phyloP scores from a whole-genome alignment of 805 yeast species.

The Ogataea methanolica region DNA sequence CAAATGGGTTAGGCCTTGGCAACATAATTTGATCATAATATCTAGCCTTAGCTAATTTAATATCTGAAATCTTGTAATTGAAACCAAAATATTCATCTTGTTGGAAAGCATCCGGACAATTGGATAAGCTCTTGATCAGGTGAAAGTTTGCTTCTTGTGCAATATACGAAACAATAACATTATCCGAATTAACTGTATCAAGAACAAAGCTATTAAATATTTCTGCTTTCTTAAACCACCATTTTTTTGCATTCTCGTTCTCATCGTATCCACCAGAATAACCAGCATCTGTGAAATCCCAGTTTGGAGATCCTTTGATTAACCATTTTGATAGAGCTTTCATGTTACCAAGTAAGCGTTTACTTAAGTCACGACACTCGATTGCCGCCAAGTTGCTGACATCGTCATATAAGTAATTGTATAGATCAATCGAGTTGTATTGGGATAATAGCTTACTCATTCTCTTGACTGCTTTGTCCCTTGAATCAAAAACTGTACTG shows the following conservation, averaged over 20 bases:
- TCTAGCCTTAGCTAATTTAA: not conserved
- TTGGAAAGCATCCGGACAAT: not conserved
- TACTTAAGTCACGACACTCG: conserved; percentile 42
- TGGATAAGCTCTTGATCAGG: not conserved
- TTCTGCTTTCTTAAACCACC: conserved; percentile 41
- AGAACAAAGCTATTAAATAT: conserved; percentile 32
- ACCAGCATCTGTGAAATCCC: conserved; percentile 17
- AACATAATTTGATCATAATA: conserved; percentile 6
- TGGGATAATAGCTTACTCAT: conserved; percentile 44
- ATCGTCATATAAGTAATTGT: conserved; percentile 42
- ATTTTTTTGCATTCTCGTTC: conserved; percentile 26
- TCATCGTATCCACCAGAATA: conserved; percentile 30
- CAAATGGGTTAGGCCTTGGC: conserved; percentile 33
- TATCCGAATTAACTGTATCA: conserved; percentile 23
- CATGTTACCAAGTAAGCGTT: conserved; percentile 35
- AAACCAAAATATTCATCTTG: conserved; percentile 44
- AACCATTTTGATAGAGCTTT: conserved; percentile 33
- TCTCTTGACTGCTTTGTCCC: conserved; percentile 12
- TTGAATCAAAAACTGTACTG: conserved; percentile 10
- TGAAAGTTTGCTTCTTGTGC: conserved; percentile 22
- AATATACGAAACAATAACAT: conserved; percentile 32
- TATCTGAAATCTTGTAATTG: conserved; percentile 26
- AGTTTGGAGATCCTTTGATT: conserved; percentile 36
- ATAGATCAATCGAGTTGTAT: conserved; percentile 39
- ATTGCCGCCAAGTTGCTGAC: conserved; percentile 36